Percentiles rank a stretch among this genome's conserved stretches.
Evolutionary conservation across 345 rosid genomes (phyloP).

Genomic region (Rubroshorea leprosula): DNA sequence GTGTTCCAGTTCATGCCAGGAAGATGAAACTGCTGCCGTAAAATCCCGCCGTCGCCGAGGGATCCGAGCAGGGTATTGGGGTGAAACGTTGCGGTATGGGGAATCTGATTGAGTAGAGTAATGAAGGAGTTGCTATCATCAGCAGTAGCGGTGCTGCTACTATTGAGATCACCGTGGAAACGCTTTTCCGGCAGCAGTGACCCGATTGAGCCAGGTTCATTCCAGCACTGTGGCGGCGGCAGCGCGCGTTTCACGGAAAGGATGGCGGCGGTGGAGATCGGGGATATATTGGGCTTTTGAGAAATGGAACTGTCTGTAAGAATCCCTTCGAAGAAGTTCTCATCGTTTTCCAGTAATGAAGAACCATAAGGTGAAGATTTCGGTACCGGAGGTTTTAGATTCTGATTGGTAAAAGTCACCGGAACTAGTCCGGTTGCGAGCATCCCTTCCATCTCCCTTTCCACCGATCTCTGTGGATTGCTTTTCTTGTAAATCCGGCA

Average conservation of each 20-base stretch:
- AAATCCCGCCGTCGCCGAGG: constrained; percentile 33
- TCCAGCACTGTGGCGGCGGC: constrained; percentile 31
- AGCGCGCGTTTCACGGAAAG: constrained; percentile 7
- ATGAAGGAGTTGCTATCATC: constrained; percentile 46
- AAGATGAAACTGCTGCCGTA: constrained; percentile 50
- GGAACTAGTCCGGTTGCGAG: constrained; percentile 20
- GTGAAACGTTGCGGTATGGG: constrained; percentile 39
- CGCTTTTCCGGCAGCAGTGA: constrained; percentile 34
- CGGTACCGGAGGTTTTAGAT: background rate
- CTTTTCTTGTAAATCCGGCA: constrained; percentile 72
- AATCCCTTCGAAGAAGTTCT: constrained; percentile 52
- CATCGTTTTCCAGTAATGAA: constrained; percentile 43
- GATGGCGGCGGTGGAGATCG: constrained; percentile 2
- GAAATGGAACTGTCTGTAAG: constrained; percentile 14
- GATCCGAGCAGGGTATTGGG: constrained; percentile 35
- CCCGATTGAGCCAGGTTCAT: constrained; percentile 15
- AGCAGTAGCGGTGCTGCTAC: constrained; percentile 9
- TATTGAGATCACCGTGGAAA: constrained; percentile 48
- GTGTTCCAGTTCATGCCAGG: constrained; percentile 47
- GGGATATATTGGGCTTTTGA: too few relatives aligned
- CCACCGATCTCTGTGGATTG: constrained; percentile 46
- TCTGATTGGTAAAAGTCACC: too few relatives aligned
- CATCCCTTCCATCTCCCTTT: constrained; percentile 47
- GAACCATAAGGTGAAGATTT: constrained; percentile 8
- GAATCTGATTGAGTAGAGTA: constrained; percentile 53